A percentile compares a stretch with the other conserved stretches of the same genome.
These are phyloP conservation scores for Leishmania martiniquensis DNA, from an alignment of 208 protist genomes.

Conservation along the genomic window DNA sequence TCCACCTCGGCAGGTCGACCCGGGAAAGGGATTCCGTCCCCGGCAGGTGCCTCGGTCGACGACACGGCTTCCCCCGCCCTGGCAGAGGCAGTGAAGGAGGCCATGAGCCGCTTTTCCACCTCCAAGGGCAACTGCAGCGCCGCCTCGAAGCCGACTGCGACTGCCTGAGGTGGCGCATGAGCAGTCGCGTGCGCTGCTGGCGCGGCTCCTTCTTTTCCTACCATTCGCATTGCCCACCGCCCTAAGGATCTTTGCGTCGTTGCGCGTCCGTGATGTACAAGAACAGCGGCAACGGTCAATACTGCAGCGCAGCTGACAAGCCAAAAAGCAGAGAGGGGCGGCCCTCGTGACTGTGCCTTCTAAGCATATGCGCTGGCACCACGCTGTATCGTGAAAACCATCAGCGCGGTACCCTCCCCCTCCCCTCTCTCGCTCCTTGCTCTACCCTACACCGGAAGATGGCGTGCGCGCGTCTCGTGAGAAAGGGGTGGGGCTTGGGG, in stretches of 20 bases:
- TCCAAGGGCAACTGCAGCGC: not conserved
- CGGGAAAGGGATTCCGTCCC: not conserved
- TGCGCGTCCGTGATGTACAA: not conserved
- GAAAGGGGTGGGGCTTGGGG: not conserved
- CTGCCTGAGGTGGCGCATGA: not conserved
- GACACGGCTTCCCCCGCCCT: conserved; percentile 11
- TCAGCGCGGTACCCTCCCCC: not conserved
- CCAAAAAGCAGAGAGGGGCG: not conserved
- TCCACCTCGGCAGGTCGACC: not conserved
- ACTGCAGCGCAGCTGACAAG: not conserved
- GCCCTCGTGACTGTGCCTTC: not conserved
- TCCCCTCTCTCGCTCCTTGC: too few species aligned
- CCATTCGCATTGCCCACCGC: not conserved
- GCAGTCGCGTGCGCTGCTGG: not conserved
- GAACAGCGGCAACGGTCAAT: not conserved
- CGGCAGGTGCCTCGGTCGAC: not conserved
- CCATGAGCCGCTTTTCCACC: conserved; percentile 11
- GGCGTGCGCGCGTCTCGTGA: not conserved
- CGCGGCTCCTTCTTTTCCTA: not conserved
- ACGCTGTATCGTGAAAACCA: not conserved
- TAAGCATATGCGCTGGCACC: not conserved
- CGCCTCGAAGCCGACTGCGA: not conserved
- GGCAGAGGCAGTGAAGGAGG: conserved; percentile 26
- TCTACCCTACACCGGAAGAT: conserved; percentile 1
- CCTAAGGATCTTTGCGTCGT: not conserved